A percentile compares a stretch with the other conserved stretches of the same genome.
Conservation (phyloP, 306 rosid genomes). For the Prunus padus region DNA sequence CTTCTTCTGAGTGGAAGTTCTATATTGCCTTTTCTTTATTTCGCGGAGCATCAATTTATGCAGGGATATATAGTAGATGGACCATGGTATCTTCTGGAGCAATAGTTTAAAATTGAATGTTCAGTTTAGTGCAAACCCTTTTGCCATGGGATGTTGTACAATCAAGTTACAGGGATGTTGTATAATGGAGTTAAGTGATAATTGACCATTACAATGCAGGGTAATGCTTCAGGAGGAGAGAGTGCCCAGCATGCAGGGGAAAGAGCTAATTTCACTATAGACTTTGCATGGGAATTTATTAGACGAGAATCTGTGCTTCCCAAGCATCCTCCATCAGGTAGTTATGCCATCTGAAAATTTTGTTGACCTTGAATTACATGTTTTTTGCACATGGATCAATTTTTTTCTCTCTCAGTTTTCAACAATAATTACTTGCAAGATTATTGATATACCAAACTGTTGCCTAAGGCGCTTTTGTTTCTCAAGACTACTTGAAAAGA, state of each 20-base stretch:
- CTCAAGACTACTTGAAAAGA: conserved; percentile 32
- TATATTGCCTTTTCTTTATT: conserved; percentile 81
- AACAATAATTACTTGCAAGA: conserved; percentile 24
- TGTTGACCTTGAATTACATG: conserved; percentile 16
- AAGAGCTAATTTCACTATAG: conserved; percentile 58
- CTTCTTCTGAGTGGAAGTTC: conserved; percentile 84
- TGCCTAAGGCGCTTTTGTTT: conserved; percentile 31
- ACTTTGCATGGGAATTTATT: conserved; percentile 65
- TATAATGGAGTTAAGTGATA: conserved; percentile 14
- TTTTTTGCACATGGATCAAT: conserved; percentile 21
- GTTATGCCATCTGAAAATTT: conserved; percentile 25
- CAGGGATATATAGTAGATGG: conserved; percentile 92
- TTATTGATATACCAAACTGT: conserved; percentile 16
- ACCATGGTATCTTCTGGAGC: conserved; percentile 53
- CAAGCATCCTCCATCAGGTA: conserved; percentile 76
- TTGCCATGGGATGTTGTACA: neutral
- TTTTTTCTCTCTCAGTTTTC: neutral
- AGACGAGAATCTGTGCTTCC: conserved; percentile 69
- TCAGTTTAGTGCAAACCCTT: conserved; percentile 10
- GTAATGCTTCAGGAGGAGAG: conserved; percentile 94
- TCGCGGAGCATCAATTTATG: conserved; percentile 78
- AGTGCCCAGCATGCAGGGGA: conserved; percentile 64
- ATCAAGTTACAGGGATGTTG: too few species aligned
- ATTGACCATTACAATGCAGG: conserved; percentile 53
- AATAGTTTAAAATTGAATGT: neutral